Conservation (phyloP, 805 yeast genomes). For the Candida easanensis region DNA sequence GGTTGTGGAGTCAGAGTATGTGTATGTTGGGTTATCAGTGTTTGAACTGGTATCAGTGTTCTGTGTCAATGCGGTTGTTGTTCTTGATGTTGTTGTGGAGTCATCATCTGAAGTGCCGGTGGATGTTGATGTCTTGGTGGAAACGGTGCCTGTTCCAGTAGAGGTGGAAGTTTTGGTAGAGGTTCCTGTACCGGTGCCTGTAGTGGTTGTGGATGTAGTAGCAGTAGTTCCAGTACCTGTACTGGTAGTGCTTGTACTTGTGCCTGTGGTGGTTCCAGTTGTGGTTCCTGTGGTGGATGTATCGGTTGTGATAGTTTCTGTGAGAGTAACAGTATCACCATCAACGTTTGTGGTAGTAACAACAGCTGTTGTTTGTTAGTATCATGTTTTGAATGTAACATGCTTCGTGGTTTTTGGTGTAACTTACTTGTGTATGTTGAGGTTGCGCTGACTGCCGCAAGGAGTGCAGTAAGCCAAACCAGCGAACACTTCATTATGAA, state of each 20-base stretch:
- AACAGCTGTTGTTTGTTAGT: constrained; percentile 11
- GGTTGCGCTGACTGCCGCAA: constrained; percentile 13
- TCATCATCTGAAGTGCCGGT: constrained; percentile 10
- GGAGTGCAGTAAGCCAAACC: constrained; percentile 7
- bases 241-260: constrained; percentile 9
- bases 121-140: constrained; percentile 1
- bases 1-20: constrained; percentile 29
- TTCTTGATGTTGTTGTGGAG: constrained; percentile 10
- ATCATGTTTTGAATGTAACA: background rate
- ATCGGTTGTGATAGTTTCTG: constrained; percentile 6
- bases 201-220: constrained; percentile 7
- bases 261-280: constrained; percentile 7
- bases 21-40: constrained; percentile 25
- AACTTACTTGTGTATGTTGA: constrained; percentile 10
- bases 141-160: constrained; percentile 7
- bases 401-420: no score
- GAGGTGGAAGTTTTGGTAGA: background rate
- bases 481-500: constrained; percentile 14
- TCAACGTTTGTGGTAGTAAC: constrained; percentile 4
- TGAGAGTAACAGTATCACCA: no score
- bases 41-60: constrained; percentile 8
- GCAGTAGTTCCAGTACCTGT: constrained; percentile 3
- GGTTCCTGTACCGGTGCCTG: constrained; percentile 3
- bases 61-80: constrained; percentile 22
- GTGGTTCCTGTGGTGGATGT: constrained; percentile 10